phyloP scores from a whole-genome alignment of 2,329 filamentous ascomycete species.

The Pseudogymnoascus sp. region DNA sequence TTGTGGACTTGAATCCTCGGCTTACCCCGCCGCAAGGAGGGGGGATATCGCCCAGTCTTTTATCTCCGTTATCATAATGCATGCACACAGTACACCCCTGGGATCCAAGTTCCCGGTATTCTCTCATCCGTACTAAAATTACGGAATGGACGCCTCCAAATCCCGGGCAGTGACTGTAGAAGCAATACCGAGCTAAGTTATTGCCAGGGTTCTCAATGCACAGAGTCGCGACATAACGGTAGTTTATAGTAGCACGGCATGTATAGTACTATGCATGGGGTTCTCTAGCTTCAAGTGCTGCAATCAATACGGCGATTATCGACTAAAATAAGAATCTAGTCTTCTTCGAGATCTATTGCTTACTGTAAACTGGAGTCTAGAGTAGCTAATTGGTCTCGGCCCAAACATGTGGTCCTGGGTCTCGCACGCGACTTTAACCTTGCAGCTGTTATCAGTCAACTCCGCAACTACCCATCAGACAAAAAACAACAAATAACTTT shows the following conservation, averaged over 20 bases:
- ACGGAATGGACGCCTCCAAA: neutral
- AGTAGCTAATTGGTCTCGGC: neutral
- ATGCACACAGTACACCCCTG: neutral
- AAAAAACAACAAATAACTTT: neutral
- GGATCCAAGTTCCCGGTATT: neutral
- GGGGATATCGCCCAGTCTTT: neutral
- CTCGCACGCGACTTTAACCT: neutral
- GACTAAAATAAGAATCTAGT: neutral
- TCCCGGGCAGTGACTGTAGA: neutral
- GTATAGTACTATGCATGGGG: neutral
- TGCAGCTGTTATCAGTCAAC: neutral
- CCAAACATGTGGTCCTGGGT: neutral
- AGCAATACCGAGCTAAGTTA: neutral
- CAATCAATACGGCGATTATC: neutral
- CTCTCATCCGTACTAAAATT: slow-evolving; percentile 10
- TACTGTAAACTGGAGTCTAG: neutral
- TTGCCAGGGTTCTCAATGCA: neutral
- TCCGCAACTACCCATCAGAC: neutral
- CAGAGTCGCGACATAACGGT: neutral
- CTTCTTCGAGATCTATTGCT: neutral
- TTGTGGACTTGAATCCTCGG: neutral
- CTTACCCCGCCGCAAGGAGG: neutral
- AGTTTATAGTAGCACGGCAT: neutral
- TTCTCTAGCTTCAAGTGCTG: neutral
- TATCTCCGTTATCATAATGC: neutral